A percentile compares a stretch with the other conserved stretches of the same genome.
phyloP scores from a whole-genome alignment of 495 filamentous ascomycete genomes.

The Bathelium albidoporum region DNA sequence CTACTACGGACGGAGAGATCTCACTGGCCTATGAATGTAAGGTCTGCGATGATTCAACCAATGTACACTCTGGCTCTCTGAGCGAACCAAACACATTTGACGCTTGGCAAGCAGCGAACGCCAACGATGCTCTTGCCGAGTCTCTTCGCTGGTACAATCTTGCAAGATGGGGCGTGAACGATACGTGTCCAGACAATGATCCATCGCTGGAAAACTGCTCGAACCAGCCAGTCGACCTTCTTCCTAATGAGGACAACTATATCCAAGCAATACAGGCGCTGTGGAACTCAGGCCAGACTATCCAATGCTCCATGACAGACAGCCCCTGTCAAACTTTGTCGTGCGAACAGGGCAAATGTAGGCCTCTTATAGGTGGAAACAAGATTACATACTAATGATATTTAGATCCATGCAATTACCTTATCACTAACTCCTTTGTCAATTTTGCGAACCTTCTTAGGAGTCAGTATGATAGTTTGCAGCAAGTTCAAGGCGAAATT shows the following conservation, averaged over 20 bases:
- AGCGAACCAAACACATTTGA: neutral
- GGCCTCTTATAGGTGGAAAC: neutral
- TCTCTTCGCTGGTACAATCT: neutral
- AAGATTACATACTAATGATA: neutral
- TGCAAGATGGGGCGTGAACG: neutral
- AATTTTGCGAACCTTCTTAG: neutral
- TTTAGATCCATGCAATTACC: neutral
- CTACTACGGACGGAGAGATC: neutral
- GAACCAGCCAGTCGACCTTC: neutral
- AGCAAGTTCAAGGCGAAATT: neutral
- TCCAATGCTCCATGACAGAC: neutral
- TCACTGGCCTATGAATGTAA: neutral
- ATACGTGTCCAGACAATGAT: neutral
- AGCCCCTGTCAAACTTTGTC: neutral
- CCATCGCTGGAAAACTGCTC: neutral
- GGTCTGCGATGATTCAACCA: neutral
- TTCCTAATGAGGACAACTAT: neutral
- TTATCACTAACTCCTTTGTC: neutral
- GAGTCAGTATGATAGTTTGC: neutral
- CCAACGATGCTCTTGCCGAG: neutral
- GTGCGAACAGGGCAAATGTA: neutral
- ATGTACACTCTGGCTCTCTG: neutral
- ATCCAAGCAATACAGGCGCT: neutral
- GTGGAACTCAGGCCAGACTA: neutral
- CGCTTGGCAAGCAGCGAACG: neutral